phyloP scores from a whole-genome alignment of 83 land plant species.

The Larix sibirica region DNA sequence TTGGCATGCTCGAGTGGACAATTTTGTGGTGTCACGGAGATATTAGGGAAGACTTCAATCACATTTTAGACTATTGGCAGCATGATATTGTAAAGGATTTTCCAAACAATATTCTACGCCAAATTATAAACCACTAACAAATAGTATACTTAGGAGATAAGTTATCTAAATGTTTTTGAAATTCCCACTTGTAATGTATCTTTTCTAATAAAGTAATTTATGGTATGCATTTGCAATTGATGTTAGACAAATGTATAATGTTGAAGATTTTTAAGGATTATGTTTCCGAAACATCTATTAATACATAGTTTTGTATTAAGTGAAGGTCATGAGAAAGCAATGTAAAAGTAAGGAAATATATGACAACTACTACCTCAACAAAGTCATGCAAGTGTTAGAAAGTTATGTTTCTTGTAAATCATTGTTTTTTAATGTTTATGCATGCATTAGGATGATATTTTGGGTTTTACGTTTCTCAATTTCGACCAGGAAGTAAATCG shows the following conservation, averaged over 20 bases:
- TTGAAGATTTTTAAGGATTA: conserved; percentile 54
- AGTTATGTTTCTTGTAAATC: background rate
- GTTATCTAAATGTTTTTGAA: background rate
- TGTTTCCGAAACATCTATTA: conserved; percentile 37
- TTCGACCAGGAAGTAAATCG: background rate
- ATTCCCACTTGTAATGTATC: too few relatives aligned
- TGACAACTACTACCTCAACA: too few relatives aligned
- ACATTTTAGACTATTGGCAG: conserved; percentile 84
- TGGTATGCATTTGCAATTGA: conserved; percentile 22
- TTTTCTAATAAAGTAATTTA: background rate
- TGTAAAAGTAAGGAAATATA: conserved; percentile 38
- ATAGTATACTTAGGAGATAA: conserved; percentile 92
- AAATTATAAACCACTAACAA: conserved; percentile 89
- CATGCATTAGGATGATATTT: background rate
- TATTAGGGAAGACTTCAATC: conserved; percentile 86
- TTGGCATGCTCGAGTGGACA: conserved; percentile 47
- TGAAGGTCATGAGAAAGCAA: conserved; percentile 48
- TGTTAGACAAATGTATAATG: conserved; percentile 55
- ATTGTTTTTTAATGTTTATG: background rate
- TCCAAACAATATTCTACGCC: conserved; percentile 78
- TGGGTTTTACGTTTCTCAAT: background rate
- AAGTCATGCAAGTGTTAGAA: too few relatives aligned
- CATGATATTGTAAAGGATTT: conserved; percentile 70
- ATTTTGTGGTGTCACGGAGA: conserved; percentile 93
- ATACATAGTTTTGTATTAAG: conserved; percentile 55